Conservation (phyloP, 352 stramenopile species). For the Phytophthora citricola region DNA sequence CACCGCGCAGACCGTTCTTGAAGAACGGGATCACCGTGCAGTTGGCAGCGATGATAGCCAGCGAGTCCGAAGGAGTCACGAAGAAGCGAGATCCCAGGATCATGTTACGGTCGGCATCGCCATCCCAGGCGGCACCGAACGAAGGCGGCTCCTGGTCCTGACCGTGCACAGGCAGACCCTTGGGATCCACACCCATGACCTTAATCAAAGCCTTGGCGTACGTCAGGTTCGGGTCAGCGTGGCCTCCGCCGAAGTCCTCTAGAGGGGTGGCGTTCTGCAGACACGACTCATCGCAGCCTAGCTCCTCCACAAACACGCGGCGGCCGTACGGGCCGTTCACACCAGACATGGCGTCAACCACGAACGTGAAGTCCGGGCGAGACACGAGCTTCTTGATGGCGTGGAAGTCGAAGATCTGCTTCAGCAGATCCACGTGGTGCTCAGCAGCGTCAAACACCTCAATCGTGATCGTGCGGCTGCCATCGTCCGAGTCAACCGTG, state of each 20-base stretch:
- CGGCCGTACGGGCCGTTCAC: constrained; percentile 97
- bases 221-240: constrained; percentile 99
- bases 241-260: constrained; percentile 97
- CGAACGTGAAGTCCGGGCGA: constrained; percentile 94
- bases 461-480: constrained; percentile 92
- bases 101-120: constrained; percentile 99
- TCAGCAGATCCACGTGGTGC: constrained; percentile 96
- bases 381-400: constrained; percentile 92
- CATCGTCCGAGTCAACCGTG: constrained; percentile 82
- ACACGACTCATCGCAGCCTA: constrained; percentile 83
- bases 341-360: constrained; percentile 98
- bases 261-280: constrained; percentile 95
- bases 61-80: constrained; percentile 98
- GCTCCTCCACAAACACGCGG: constrained; percentile 97
- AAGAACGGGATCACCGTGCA: constrained; percentile 98
- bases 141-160: constrained; percentile 74
- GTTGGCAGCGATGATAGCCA: constrained; percentile 98
- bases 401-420: constrained; percentile 98
- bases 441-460: constrained; percentile 98
- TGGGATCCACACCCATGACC: constrained; percentile 94
- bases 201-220: constrained; percentile 97
- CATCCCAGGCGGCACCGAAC: constrained; percentile 98
- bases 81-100: constrained; percentile 98
- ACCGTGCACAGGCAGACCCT: constrained; percentile 79
- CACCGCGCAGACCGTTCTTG: constrained; percentile 92